phyloP scores from a whole-genome alignment of 371 early-diverging fungal species.

The Mortierella polycephala region DNA sequence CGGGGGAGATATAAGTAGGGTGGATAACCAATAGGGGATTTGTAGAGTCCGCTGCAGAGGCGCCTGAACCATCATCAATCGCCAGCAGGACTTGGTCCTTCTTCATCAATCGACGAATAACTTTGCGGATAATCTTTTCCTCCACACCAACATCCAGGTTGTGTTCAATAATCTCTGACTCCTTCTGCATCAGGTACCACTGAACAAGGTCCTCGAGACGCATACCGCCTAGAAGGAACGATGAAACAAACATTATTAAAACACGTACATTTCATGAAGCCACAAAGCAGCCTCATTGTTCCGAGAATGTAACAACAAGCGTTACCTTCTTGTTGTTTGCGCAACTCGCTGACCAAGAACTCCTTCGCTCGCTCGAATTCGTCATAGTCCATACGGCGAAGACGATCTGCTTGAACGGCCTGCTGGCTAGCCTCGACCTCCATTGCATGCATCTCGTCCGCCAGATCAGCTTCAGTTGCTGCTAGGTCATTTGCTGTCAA shows the following conservation, averaged over 20 bases:
- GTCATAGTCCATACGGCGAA: conserved; percentile 73
- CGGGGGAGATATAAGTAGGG: conserved; percentile 49
- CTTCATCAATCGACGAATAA: conserved; percentile 82
- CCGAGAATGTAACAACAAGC: too few species aligned
- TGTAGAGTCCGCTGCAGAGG: conserved; percentile 37
- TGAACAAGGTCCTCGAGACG: conserved; percentile 78
- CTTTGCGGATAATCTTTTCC: conserved; percentile 75
- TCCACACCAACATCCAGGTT: conserved; percentile 79
- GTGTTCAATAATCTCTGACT: conserved; percentile 71
- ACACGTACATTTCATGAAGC: conserved; percentile 14
- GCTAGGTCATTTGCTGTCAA: conserved; percentile 46
- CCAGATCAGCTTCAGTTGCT: conserved; percentile 3
- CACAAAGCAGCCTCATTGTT: neutral
- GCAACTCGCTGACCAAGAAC: conserved; percentile 76
- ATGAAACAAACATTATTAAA: conserved; percentile 1
- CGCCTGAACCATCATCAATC: conserved; percentile 33
- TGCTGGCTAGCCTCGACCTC: conserved; percentile 43
- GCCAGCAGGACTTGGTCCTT: conserved; percentile 51
- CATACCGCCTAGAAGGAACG: conserved; percentile 65
- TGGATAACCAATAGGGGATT: conserved; percentile 48
- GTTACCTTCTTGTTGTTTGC: conserved; percentile 56
- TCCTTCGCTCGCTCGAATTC: conserved; percentile 82
- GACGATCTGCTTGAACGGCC: conserved; percentile 17
- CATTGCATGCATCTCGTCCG: conserved; percentile 38
- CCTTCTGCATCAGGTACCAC: conserved; percentile 85